Evolutionary conservation across 306 rosid genomes (phyloP).

Genomic region (Rubus parviflorus): DNA sequence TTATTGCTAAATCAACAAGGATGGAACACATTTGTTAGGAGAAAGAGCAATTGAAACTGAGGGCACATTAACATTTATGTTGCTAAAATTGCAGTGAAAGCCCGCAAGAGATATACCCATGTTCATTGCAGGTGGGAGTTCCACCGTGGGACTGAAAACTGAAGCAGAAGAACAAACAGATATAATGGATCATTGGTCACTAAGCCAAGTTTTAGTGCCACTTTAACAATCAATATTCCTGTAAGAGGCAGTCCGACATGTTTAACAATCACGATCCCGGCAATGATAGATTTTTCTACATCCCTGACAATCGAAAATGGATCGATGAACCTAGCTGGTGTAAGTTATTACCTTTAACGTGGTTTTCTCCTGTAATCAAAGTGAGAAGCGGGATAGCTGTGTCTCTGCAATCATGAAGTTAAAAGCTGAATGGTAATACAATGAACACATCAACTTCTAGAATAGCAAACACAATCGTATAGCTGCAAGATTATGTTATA

Average conservation of each 20-base stretch:
- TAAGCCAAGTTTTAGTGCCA: constrained; percentile 53
- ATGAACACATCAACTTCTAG: no score
- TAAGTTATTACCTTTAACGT: no score
- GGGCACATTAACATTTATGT: background rate
- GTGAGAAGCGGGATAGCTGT: no score
- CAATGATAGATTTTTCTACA: constrained; percentile 38
- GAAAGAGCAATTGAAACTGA: background rate
- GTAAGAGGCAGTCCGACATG: constrained; percentile 53
- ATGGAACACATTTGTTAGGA: background rate
- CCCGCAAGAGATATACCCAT: background rate
- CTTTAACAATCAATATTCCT: no score
- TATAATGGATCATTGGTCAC: constrained; percentile 67
- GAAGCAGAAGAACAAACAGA: constrained; percentile 73
- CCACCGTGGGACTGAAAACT: constrained; percentile 77
- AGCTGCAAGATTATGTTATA: no score
- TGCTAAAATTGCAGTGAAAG: background rate
- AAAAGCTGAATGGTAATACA: no score
- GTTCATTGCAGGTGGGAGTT: constrained; percentile 69
- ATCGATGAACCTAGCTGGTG: no score
- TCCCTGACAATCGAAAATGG: constrained; percentile 36
- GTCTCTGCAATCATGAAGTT: no score
- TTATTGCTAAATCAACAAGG: constrained; percentile 32
- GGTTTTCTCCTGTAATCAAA: no score
- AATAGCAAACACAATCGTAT: no score
- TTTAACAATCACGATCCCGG: constrained; percentile 55